A percentile compares a stretch with the other conserved stretches of the same genome.
Evolutionary conservation across 106 monocot genomes (phyloP).

Genomic region (Hemerocallis citrina): DNA sequence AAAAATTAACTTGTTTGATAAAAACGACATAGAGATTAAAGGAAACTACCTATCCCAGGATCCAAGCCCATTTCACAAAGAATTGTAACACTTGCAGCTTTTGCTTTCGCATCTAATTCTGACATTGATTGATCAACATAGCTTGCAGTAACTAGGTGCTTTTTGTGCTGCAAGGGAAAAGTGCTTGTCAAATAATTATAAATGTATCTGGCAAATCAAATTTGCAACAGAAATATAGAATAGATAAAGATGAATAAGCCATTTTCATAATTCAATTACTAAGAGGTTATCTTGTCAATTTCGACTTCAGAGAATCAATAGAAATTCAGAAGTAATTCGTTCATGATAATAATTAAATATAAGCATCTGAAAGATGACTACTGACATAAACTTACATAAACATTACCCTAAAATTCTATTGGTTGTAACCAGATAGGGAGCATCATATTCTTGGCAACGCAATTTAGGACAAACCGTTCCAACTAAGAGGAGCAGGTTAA

Average conservation of each 20-base stretch:
- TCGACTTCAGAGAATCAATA: no score
- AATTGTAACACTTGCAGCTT: conserved; percentile 64
- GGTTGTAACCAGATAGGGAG: no score
- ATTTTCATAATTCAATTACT: not conserved
- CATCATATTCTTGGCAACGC: no score
- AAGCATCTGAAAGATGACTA: no score
- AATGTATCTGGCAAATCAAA: not conserved
- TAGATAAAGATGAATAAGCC: not conserved
- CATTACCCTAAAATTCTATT: no score
- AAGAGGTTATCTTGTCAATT: no score
- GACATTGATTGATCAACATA: conserved; percentile 84
- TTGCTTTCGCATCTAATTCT: conserved; percentile 56
- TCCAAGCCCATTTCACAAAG: conserved; percentile 98
- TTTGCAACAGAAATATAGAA: no score
- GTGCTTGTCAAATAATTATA: not conserved
- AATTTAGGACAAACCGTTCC: no score
- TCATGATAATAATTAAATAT: no score
- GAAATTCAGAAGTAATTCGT: no score
- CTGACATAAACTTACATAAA: no score
- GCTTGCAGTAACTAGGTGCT: conserved; percentile 94
- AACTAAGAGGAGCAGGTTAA: no score
- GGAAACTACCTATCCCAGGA: conserved; percentile 87
- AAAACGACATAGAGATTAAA: not conserved
- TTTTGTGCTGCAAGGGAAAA: conserved; percentile 48
- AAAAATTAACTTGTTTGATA: not conserved